Evolutionary conservation across 345 rosid genomes (phyloP), one percentile per base, ranked within the genome.

Genomic region (Nephelium lappaceum): DNA sequence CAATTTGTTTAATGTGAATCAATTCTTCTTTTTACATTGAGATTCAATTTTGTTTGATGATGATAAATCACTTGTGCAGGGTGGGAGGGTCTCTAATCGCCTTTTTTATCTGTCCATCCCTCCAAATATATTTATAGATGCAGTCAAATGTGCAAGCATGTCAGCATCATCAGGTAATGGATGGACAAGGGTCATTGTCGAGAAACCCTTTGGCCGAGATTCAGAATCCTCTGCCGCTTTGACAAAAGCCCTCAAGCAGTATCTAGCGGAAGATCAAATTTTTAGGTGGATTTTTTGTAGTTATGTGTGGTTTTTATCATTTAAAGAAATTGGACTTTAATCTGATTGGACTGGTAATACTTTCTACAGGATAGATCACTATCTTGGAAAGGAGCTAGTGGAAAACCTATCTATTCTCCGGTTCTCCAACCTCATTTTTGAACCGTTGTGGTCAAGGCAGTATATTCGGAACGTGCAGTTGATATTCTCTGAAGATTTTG

Each of bases 141-240:
- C 99, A 5, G 98, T 96, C 75, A 93, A 78, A 88, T 93, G 98
- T 77, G 95, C 99, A 71, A 96, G 97, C 89, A 65, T 77, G 21
- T 92, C 97, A 39, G 97, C 98, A 76, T 94, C 99, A 77, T 88
- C 99, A 85, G 88, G 87, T 73, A 86, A 82, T 76, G 99, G 99
- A 83, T 96, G 99, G 99, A 94, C 97, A 62, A 89, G 98, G 81
- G 99, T 96, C 85, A 94, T 96, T 72, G 99, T 96, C 21, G 99
- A 96, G 91, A 96, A 96, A 86, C 99, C 99, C 78, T 96, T 96
- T 84, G 99, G 99, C 73, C 90, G 97, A 78, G 97, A 94, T 86
- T 94, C 99, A 58, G 98, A 91, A 81, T 91, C 98, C 67, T 96
- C 99, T 0, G 97, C 99, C 78, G 95, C 98, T 61, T 84, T 96